Percentiles rank a stretch among this genome's conserved stretches.
These are phyloP conservation scores for Trypanosoma avium DNA, from an alignment of 208 protist genomes.

Conservation along the genomic window DNA sequence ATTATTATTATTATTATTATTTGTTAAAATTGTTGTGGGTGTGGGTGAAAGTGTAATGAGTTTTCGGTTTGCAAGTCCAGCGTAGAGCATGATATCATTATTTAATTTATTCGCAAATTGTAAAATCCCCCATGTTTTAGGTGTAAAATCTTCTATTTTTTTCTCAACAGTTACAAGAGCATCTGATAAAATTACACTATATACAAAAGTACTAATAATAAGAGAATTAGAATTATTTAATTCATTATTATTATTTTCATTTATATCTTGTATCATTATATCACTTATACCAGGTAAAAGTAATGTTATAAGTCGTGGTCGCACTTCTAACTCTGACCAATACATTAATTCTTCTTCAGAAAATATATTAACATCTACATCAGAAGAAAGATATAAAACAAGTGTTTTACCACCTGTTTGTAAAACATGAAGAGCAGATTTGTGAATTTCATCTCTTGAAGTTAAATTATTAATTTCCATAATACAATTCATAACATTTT, in stretches of 20 bases:
- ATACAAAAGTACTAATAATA: too few species aligned
- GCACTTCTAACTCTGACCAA: constrained; percentile 34
- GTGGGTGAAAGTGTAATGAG: constrained; percentile 6
- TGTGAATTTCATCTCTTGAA: constrained; percentile 2
- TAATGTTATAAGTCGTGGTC: constrained; percentile 46
- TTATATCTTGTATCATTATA: constrained; percentile 10
- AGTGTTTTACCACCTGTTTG: not conserved
- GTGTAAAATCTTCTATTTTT: constrained; percentile 24
- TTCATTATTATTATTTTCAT: too few species aligned
- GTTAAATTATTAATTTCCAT: constrained; percentile 25
- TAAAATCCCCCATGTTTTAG: constrained; percentile 27
- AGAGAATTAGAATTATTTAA: too few species aligned
- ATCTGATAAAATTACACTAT: constrained; percentile 40
- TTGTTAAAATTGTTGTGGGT: too few species aligned
- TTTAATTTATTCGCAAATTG: constrained; percentile 31
- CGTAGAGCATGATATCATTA: constrained; percentile 32
- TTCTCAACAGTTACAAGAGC: constrained; percentile 35
- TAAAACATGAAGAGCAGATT: not conserved
- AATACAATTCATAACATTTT: constrained; percentile 15
- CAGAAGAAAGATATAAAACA: constrained; percentile 6
- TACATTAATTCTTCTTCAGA: constrained; percentile 43
- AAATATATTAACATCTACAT: constrained; percentile 30
- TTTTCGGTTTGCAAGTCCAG: constrained; percentile 10
- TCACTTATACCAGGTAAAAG: constrained; percentile 19
- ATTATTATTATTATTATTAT: too few species aligned